phyloP scores from a whole-genome alignment of 2,329 filamentous ascomycete species.

The Cladosporium sp. region DNA sequence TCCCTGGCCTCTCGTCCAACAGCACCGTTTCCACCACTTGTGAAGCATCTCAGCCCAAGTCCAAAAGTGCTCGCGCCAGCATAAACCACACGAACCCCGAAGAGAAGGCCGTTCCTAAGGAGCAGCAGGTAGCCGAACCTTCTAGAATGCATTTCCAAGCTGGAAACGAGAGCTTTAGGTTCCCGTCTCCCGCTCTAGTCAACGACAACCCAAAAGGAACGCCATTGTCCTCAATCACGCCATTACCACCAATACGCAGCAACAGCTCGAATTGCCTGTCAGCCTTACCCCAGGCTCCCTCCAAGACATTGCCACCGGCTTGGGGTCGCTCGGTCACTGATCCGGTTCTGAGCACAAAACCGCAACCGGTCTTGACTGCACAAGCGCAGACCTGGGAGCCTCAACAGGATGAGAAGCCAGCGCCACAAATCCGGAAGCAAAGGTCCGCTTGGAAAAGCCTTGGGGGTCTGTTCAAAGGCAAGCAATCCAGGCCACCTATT shows the following conservation, averaged over 20 bases:
- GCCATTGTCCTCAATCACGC: not conserved
- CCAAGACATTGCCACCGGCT: slow-evolving; percentile 9
- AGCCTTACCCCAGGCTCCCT: not conserved
- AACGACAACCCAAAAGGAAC: slow-evolving; percentile 1
- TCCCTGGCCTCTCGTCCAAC: slow-evolving; percentile 5
- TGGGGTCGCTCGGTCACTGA: slow-evolving; percentile 22
- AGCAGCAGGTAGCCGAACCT: not conserved
- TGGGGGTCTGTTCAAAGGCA: slow-evolving; percentile 21
- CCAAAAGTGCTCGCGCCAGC: not conserved
- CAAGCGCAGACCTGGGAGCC: slow-evolving; percentile 7
- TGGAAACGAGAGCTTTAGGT: slow-evolving; percentile 23
- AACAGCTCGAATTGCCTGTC: not conserved
- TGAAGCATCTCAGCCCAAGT: not conserved
- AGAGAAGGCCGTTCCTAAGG: not conserved
- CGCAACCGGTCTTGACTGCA: not conserved
- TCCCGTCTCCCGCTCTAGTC: slow-evolving; percentile 15
- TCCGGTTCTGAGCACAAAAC: slow-evolving; percentile 13
- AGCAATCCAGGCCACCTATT: slow-evolving; percentile 14
- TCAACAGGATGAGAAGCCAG: not conserved
- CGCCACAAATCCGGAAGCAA: slow-evolving; percentile 18
- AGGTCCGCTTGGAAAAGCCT: slow-evolving; percentile 26
- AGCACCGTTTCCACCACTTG: not conserved
- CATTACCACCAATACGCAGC: not conserved
- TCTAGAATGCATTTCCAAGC: slow-evolving; percentile 18
- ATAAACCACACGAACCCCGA: not conserved